Conservation (phyloP, 805 yeast species). For the Kodamaea hsintzibuensis region DNA sequence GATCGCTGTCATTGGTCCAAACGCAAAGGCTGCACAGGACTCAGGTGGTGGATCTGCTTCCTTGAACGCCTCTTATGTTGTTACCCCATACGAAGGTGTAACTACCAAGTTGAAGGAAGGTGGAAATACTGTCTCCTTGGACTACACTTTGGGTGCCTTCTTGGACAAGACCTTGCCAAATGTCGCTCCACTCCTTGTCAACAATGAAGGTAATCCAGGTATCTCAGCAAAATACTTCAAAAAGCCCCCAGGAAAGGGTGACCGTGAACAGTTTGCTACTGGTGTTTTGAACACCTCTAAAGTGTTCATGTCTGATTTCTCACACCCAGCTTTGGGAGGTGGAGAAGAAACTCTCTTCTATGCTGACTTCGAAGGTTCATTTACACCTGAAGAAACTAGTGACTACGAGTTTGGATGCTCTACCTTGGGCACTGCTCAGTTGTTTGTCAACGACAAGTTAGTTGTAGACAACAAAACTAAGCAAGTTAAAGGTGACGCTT, state of each 20-base stretch:
- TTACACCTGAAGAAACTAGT: slow-evolving; percentile 48
- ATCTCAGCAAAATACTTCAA: slow-evolving; percentile 24
- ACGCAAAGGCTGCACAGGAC: slow-evolving; percentile 49
- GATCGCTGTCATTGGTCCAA: slow-evolving; percentile 60
- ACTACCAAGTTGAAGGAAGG: slow-evolving; percentile 20
- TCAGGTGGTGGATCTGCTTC: slow-evolving; percentile 69
- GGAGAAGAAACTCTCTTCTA: slow-evolving; percentile 34
- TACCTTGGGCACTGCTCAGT: slow-evolving; percentile 54
- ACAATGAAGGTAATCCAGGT: slow-evolving; percentile 28
- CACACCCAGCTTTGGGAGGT: slow-evolving; percentile 17
- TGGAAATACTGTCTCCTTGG: slow-evolving; percentile 21
- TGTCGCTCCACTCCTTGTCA: slow-evolving; percentile 21
- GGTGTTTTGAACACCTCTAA: slow-evolving; percentile 16
- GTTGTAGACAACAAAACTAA: slow-evolving; percentile 57
- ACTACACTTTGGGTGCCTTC: slow-evolving; percentile 33
- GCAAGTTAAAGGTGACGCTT: slow-evolving; percentile 50
- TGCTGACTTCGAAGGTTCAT: slow-evolving; percentile 45
- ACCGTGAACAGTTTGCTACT: slow-evolving; percentile 27
- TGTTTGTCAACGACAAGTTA: slow-evolving; percentile 52
- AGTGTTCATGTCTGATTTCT: slow-evolving; percentile 21
- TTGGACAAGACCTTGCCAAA: slow-evolving; percentile 34
- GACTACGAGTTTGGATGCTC: slow-evolving; percentile 53
- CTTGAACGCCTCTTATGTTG: slow-evolving; percentile 46
- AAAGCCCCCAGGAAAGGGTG: slow-evolving; percentile 20
- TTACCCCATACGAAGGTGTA: slow-evolving; percentile 51